Conservation (phyloP, 257 asterid genomes). For the Catharanthus roseus region DNA sequence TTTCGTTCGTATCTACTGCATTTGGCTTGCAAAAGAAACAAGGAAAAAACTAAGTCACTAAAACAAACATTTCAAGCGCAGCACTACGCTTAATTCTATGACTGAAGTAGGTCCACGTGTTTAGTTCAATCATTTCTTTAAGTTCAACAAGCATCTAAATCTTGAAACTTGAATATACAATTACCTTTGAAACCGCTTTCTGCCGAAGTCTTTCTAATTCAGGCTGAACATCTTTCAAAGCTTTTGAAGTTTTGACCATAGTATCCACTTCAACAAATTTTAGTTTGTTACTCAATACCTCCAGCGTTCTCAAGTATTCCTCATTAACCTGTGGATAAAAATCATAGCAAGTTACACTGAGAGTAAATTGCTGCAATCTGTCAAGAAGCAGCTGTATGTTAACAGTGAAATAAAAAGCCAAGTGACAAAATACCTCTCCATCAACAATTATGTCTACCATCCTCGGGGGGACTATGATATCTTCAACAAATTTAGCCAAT, state of each 20-base stretch:
- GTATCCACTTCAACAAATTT: constrained; percentile 72
- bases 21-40: neutral
- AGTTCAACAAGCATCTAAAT: constrained; percentile 2
- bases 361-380: neutral
- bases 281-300: constrained; percentile 80
- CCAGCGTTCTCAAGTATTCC: constrained; percentile 86
- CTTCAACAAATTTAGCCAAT: constrained; percentile 93
- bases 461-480: constrained; percentile 94
- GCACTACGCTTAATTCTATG: neutral
- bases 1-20: neutral
- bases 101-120: neutral
- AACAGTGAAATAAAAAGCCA: constrained; percentile 11
- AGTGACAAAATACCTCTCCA: constrained; percentile 70
- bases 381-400: neutral
- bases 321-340: constrained; percentile 69
- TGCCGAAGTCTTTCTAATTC: constrained; percentile 93
- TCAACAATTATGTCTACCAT: constrained; percentile 90
- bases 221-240: constrained; percentile 87
- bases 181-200: constrained; percentile 96
- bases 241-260: constrained; percentile 80
- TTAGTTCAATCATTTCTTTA: neutral
- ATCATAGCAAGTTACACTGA: constrained; percentile 15
- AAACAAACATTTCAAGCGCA: neutral
- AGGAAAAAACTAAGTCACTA: neutral
- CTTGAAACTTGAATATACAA: constrained; percentile 9